Evolutionary conservation across 345 rosid species (phyloP).

Genomic region (Cardamine resedifolia): DNA sequence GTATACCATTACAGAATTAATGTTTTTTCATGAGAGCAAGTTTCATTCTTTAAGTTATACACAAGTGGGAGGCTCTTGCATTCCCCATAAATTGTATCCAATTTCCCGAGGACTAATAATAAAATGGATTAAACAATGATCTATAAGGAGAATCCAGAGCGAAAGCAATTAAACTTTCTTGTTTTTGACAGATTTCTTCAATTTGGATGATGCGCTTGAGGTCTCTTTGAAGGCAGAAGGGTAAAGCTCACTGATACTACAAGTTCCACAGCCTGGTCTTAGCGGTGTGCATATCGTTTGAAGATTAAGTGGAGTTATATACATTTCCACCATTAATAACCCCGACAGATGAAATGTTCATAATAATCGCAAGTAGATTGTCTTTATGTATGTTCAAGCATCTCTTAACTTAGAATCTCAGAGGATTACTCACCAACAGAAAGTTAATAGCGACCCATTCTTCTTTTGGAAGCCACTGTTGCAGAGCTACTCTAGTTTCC

Average conservation of each 20-base stretch:
- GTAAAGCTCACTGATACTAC: constrained; percentile 59
- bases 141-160: constrained; percentile 2
- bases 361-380: neutral
- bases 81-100: too few relatives aligned
- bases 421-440: constrained; percentile 59
- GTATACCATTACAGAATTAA: neutral
- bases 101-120: constrained; percentile 14
- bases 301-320: neutral
- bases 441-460: constrained; percentile 92
- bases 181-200: constrained; percentile 40
- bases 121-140: constrained; percentile 1
- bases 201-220: constrained; percentile 50
- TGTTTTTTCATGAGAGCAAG: neutral
- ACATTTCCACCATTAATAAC: neutral
- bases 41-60: neutral
- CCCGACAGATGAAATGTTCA: neutral
- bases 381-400: constrained; percentile 1
- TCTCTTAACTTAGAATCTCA: neutral
- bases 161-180: constrained; percentile 39
- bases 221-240: constrained; percentile 91
- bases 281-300: constrained; percentile 81
- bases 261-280: constrained; percentile 67
- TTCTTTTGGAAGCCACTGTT: constrained; percentile 92
- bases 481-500: constrained; percentile 84
- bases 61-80: constrained; percentile 12